A percentile compares a stretch with the other conserved stretches of the same genome.
These are phyloP conservation scores for Obba rivulosa DNA, from an alignment of 768 basidiomycete species.

Conservation along the genomic window DNA sequence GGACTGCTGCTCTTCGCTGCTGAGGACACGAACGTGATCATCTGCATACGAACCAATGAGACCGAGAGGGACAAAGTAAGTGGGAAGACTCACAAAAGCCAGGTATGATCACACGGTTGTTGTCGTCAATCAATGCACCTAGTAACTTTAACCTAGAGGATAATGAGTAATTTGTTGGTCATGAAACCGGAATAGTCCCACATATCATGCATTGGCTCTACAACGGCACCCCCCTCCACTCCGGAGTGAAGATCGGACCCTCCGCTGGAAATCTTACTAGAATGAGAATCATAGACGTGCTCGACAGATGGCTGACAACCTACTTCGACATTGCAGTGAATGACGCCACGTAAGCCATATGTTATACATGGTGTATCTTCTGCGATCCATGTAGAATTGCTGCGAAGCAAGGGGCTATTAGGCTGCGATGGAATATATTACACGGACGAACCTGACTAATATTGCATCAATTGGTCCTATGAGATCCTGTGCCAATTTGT, in stretches of 20 bases:
- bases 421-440: background rate
- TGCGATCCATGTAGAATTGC: conserved; percentile 96
- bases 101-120: conserved; percentile 62
- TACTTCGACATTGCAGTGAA: conserved; percentile 80
- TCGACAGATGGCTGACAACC: background rate
- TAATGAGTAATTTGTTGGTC: background rate
- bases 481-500: conserved; percentile 41
- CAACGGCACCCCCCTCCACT: conserved; percentile 82
- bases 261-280: conserved; percentile 55
- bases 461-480: conserved; percentile 90
- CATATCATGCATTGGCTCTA: conserved; percentile 95
- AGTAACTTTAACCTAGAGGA: conserved; percentile 67
- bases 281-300: background rate
- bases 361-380: conserved; percentile 91
- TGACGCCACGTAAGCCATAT: conserved; percentile 90
- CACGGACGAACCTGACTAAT: conserved; percentile 60
- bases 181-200: conserved; percentile 26
- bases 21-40: conserved; percentile 67
- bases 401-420: conserved; percentile 21
- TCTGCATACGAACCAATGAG: conserved; percentile 36
- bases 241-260: conserved; percentile 89
- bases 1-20: conserved; percentile 58
- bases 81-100: conserved; percentile 70
- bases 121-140: conserved; percentile 56
- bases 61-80: background rate